Evolutionary conservation across 2,329 filamentous ascomycete species (phyloP).

Genomic region (Stagonosporopsis cucurbitacearum): DNA sequence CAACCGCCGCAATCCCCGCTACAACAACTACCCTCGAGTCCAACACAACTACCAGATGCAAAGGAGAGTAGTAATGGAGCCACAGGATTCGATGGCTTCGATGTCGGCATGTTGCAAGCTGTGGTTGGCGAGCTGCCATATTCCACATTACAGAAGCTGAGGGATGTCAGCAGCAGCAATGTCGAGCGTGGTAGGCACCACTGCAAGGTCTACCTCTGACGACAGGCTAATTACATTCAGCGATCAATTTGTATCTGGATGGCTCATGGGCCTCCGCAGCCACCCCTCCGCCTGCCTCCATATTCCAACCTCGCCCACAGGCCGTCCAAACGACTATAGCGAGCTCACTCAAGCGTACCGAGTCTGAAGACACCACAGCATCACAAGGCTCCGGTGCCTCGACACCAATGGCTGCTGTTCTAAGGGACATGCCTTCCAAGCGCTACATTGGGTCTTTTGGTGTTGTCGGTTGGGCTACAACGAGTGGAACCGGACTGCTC

Average conservation of each 20-base stretch:
- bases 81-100: conserved; percentile 53
- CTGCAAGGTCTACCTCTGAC: not conserved
- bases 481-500: conserved; percentile 76
- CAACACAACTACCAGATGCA: conserved; percentile 12
- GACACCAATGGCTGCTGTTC: conserved; percentile 24
- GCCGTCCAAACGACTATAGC: conserved; percentile 33
- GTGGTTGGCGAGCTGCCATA: conserved; percentile 62
- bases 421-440: conserved; percentile 58
- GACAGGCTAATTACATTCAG: conserved; percentile 37
- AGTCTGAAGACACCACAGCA: conserved; percentile 32
- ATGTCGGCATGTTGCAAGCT: conserved; percentile 61
- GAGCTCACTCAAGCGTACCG: conserved; percentile 32
- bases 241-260: conserved; percentile 70
- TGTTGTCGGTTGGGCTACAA: conserved; percentile 88
- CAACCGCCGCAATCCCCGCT: conserved; percentile 42
- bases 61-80: conserved; percentile 17
- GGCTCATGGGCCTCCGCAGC: conserved; percentile 63
- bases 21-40: conserved; percentile 34
- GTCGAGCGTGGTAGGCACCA: conserved; percentile 56
- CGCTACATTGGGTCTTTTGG: conserved; percentile 93
- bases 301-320: conserved; percentile 26
- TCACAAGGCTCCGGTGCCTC: conserved; percentile 30
- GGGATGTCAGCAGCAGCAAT: conserved; percentile 58
- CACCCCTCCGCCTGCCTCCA: conserved; percentile 13
- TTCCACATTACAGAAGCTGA: conserved; percentile 56